A percentile compares a stretch with the other conserved stretches of the same genome.
These are phyloP conservation scores for Tanacetum coccineum DNA, from an alignment of 129 eudicot genomes.

Conservation along the genomic window DNA sequence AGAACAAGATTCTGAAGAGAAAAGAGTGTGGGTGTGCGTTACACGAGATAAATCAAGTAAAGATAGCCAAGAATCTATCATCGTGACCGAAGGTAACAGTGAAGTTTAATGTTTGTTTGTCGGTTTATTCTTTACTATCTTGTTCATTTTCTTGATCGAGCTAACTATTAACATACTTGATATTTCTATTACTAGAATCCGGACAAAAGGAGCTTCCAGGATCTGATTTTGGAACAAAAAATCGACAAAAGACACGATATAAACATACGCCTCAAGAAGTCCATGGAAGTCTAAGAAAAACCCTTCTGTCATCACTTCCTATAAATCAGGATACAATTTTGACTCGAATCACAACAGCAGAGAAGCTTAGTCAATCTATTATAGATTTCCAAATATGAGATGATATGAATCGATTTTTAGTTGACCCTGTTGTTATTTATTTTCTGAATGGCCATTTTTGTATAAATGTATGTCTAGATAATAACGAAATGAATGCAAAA, in stretches of 20 bases:
- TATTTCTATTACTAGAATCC: constrained; percentile 28
- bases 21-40: constrained; percentile 71
- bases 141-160: constrained; percentile 10
- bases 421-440: constrained; percentile 8
- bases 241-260: constrained; percentile 7
- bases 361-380: constrained; percentile 44
- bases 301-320: constrained; percentile 26
- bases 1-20: constrained; percentile 58
- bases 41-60: constrained; percentile 43
- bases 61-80: constrained; percentile 26
- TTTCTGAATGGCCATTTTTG: constrained; percentile 23
- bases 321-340: constrained; percentile 30
- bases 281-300: constrained; percentile 23
- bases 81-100: constrained; percentile 36
- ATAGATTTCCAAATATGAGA: constrained; percentile 57
- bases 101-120: background rate
- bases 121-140: too few relatives aligned
- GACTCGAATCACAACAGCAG: constrained; percentile 45
- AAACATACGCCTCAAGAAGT: constrained; percentile 33
- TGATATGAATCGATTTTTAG: constrained; percentile 10
- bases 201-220: constrained; percentile 14
- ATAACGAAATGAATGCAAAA: background rate
- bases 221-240: constrained; percentile 18
- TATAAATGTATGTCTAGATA: constrained; percentile 10
- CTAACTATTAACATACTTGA: background rate